phyloP scores from a whole-genome alignment of 1,284 basidiomycete genomes.

The Rhodotorula sp. region DNA sequence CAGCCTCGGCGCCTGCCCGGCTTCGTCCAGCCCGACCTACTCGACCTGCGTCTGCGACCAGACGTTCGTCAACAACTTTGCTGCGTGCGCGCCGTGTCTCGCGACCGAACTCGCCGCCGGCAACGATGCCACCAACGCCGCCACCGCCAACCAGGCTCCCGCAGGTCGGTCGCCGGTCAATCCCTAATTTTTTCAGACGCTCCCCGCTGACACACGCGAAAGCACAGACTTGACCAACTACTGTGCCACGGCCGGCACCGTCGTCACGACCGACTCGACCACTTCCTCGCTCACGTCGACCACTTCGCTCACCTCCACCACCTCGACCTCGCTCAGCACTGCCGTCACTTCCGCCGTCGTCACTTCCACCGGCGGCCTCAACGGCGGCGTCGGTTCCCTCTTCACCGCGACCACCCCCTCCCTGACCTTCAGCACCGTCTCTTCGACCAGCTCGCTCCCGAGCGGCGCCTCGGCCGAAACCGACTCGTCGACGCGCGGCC shows the following conservation, averaged over 20 bases:
- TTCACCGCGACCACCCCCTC: background rate
- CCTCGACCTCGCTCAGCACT: background rate
- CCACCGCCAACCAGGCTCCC: background rate
- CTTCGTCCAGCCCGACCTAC: background rate
- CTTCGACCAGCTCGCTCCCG: background rate
- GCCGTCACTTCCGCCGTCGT: background rate
- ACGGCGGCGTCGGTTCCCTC: background rate
- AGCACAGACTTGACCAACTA: constrained; percentile 7
- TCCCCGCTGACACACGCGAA: background rate
- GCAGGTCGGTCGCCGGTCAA: constrained; percentile 2
- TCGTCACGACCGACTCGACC: constrained; percentile 3
- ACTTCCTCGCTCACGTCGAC: background rate
- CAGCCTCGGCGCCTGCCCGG: constrained; percentile 5
- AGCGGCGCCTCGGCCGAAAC: background rate
- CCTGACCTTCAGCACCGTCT: background rate
- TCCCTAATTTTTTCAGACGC: too few species aligned
- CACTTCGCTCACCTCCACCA: constrained; percentile 1
- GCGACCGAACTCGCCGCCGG: background rate
- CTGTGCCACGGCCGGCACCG: constrained; percentile 5
- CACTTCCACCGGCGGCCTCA: background rate
- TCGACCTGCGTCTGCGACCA: constrained; percentile 13
- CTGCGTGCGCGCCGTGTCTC: constrained; percentile 10
- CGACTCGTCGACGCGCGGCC: background rate
- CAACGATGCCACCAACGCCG: constrained; percentile 10
- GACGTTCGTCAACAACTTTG: constrained; percentile 5